Percentiles rank a stretch among this genome's conserved stretches.
Conservation (phyloP, 768 basidiomycete genomes). For the Tylopilus sp. region DNA sequence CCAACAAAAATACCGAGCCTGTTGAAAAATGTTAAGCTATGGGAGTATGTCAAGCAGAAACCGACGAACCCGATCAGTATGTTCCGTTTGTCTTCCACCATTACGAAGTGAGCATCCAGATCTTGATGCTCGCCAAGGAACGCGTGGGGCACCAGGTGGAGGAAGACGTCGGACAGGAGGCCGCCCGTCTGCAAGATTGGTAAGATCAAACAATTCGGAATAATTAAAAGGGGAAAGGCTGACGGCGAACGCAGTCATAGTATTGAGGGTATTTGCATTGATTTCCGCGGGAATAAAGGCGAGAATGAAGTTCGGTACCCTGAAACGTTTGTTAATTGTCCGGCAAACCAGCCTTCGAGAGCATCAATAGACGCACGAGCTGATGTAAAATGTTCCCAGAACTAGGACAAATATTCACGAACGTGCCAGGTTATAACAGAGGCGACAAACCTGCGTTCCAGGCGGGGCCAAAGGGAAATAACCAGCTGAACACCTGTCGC, state of each 20-base stretch:
- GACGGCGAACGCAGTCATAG: conserved; percentile 92
- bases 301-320: conserved; percentile 91
- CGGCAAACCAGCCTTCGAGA: conserved; percentile 20
- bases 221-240: conserved; percentile 25
- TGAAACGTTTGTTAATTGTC: conserved; percentile 33
- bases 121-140: conserved; percentile 88
- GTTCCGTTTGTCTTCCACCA: conserved; percentile 90
- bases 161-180: conserved; percentile 87
- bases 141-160: conserved; percentile 87
- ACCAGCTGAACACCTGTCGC: conserved; percentile 72
- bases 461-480: conserved; percentile 89
- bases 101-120: conserved; percentile 66
- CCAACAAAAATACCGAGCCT: conserved; percentile 82
- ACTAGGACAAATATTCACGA: conserved; percentile 39
- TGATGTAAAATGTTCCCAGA: conserved; percentile 93
- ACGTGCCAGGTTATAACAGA: conserved; percentile 11
- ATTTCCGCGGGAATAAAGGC: conserved; percentile 91
- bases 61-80: conserved; percentile 76
- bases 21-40: conserved; percentile 9
- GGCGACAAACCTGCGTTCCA: conserved; percentile 65
- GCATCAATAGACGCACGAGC: conserved; percentile 63
- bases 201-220: conserved; percentile 18
- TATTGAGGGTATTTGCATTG: conserved; percentile 79
- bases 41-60: conserved; percentile 1
- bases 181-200: conserved; percentile 66